These are phyloP conservation scores for Raphidocelis subcapitata DNA, from an alignment of 139 green algal species.

Conservation along the genomic window DNA sequence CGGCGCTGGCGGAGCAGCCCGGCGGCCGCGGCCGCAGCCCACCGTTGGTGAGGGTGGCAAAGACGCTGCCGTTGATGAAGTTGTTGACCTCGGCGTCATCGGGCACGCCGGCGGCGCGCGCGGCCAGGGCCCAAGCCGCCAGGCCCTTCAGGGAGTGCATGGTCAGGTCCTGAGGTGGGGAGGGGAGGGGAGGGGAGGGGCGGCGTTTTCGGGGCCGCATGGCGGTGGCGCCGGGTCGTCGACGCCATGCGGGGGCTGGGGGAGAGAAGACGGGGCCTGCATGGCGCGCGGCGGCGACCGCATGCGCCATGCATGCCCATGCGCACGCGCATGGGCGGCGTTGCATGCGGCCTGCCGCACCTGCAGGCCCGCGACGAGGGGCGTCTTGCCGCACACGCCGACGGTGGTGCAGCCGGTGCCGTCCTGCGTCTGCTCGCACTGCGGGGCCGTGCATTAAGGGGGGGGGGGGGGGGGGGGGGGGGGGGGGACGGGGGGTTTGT, in stretches of 20 bases:
- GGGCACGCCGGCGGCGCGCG: not conserved
- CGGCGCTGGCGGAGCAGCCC: too few relatives aligned
- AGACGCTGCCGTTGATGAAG: conserved; percentile 54
- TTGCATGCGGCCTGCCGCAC: not conserved
- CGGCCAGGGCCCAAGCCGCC: not conserved
- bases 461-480: not conserved
- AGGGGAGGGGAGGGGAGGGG: too few relatives aligned
- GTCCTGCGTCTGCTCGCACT: conserved; percentile 67
- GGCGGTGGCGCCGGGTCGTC: not conserved
- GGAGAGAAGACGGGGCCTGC: too few relatives aligned
- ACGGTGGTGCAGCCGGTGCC: conserved; percentile 59
- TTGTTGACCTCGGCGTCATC: conserved; percentile 27
- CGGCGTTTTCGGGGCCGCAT: conserved; percentile 16
- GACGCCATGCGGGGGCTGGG: too few relatives aligned
- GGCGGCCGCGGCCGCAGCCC: too few relatives aligned
- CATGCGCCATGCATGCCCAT: too few relatives aligned
- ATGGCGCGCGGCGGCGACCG: not conserved
- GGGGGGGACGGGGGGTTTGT: not conserved
- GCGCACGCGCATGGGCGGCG: too few relatives aligned
- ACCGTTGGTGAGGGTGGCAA: conserved; percentile 74
- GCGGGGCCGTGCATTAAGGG: conserved; percentile 22
- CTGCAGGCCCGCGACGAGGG: conserved; percentile 58
- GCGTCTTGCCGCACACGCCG: conserved; percentile 72
- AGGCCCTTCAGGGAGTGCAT: conserved; percentile 23
- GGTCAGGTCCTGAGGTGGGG: not conserved